A percentile compares a stretch with the other conserved stretches of the same genome.
Evolutionary conservation across 805 yeast genomes (phyloP).

Genomic region (Cyberlindnera mycetangii): DNA sequence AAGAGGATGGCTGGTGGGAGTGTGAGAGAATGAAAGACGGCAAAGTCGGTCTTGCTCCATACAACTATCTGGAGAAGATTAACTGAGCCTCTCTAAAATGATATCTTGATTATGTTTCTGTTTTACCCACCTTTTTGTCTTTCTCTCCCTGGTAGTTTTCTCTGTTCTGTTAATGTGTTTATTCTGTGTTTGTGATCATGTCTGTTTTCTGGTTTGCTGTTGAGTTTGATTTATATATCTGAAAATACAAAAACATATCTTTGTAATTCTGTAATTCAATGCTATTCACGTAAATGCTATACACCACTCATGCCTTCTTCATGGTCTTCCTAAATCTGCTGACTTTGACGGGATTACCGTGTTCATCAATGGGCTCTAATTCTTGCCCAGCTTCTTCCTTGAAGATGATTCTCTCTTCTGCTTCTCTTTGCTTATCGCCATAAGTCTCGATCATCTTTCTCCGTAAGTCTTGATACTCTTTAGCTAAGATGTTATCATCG

Average conservation of each 20-base stretch:
- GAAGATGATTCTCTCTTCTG: conserved; percentile 3
- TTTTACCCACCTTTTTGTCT: background rate
- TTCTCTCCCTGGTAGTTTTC: background rate
- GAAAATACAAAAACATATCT: no score
- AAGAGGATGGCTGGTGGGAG: conserved; percentile 77
- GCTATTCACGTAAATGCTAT: no score
- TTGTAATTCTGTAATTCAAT: no score
- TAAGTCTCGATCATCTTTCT: conserved; percentile 29
- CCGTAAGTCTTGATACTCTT: conserved; percentile 32
- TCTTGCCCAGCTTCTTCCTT: conserved; percentile 50
- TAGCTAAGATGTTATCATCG: conserved; percentile 27
- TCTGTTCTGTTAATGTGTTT: background rate
- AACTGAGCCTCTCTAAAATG: background rate
- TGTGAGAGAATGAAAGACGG: conserved; percentile 48
- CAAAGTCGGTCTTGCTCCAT: conserved; percentile 55
- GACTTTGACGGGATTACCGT: conserved; percentile 53
- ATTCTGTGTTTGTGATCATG: background rate
- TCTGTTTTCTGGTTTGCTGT: background rate
- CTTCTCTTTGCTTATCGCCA: conserved; percentile 16
- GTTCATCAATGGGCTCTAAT: conserved; percentile 65
- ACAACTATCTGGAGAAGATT: conserved; percentile 44
- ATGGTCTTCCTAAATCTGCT: conserved; percentile 61
- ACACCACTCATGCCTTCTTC: conserved; percentile 5
- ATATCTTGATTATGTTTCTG: no score
- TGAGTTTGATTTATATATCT: background rate